Conservation (phyloP, 2,329 filamentous ascomycete genomes). For the Ophiocordyceps australis region DNA sequence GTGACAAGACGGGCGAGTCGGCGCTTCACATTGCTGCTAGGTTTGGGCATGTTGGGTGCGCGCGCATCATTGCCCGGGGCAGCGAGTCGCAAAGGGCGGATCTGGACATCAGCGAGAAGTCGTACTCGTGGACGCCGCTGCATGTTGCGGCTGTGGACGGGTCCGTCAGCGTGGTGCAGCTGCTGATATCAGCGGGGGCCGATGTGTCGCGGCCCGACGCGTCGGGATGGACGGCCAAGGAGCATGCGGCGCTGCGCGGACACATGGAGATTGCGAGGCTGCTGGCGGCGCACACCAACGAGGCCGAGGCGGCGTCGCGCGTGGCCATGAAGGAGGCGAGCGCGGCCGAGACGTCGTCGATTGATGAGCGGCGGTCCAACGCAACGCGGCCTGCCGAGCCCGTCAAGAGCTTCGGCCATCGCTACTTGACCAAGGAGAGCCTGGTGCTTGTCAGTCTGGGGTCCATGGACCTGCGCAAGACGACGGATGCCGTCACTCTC, state of each 20-base stretch:
- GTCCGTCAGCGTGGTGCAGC: constrained; percentile 52
- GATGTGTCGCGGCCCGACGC: constrained; percentile 59
- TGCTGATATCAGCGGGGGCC: constrained; percentile 63
- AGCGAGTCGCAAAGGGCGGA: constrained; percentile 54
- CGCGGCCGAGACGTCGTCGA: constrained; percentile 36
- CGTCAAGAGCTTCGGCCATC: constrained; percentile 88
- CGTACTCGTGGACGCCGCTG: constrained; percentile 88
- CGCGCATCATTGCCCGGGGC: constrained; percentile 55
- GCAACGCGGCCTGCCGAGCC: constrained; percentile 46
- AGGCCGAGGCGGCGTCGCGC: constrained; percentile 11
- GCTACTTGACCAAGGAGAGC: constrained; percentile 77
- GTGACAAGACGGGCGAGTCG: constrained; percentile 77
- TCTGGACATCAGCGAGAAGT: constrained; percentile 60
- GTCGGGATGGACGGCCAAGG: constrained; percentile 85
- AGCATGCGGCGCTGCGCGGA: constrained; percentile 80
- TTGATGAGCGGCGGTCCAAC: constrained; percentile 40
- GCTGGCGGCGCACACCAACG: constrained; percentile 33
- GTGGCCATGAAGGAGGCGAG: constrained; percentile 6
- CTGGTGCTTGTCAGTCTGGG: constrained; percentile 86
- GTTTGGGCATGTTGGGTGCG: constrained; percentile 70
- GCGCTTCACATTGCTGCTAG: constrained; percentile 83
- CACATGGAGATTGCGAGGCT: constrained; percentile 65
- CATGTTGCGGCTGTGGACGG: constrained; percentile 88
- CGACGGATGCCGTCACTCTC: constrained; percentile 61
- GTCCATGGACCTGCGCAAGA: constrained; percentile 84